phyloP scores from a whole-genome alignment of 345 rosid species.

The Lepidium didymum region DNA sequence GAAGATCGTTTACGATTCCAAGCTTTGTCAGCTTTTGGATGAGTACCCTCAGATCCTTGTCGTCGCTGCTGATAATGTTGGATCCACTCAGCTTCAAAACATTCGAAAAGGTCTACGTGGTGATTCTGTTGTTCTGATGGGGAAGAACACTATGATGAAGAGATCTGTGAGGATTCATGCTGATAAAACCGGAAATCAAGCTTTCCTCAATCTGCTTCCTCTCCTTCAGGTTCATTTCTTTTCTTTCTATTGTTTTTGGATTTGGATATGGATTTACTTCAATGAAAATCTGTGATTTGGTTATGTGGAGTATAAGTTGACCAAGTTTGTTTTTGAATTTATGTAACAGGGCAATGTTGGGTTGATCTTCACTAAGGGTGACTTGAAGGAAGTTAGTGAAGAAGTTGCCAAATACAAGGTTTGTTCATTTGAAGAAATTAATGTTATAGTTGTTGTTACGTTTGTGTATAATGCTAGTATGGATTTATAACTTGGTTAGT shows the following conservation, averaged over 20 bases:
- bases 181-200: slow-evolving; percentile 59
- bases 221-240: slow-evolving; percentile 62
- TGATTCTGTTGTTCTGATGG: slow-evolving; percentile 85
- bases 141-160: slow-evolving; percentile 98
- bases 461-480: neutral
- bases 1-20: slow-evolving; percentile 75
- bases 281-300: neutral
- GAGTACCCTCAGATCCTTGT: slow-evolving; percentile 74
- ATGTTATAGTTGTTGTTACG: neutral
- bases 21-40: slow-evolving; percentile 70
- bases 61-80: slow-evolving; percentile 84
- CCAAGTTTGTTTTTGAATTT: neutral
- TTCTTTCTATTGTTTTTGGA: neutral
- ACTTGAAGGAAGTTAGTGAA: slow-evolving; percentile 65
- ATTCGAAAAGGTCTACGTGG: slow-evolving; percentile 79
- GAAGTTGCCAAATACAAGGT: slow-evolving; percentile 78
- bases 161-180: slow-evolving; percentile 70
- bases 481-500: neutral
- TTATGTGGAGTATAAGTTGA: neutral
- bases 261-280: neutral
- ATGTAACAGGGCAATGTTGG: slow-evolving; percentile 62
- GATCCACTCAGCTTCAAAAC: slow-evolving; percentile 87
- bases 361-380: slow-evolving; percentile 72
- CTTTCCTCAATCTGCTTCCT: slow-evolving; percentile 56
- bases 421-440: neutral